These are phyloP conservation scores for Aegilops umbellulata DNA, from an alignment of 176 grass and related monocot genomes.

Conservation along the genomic window DNA sequence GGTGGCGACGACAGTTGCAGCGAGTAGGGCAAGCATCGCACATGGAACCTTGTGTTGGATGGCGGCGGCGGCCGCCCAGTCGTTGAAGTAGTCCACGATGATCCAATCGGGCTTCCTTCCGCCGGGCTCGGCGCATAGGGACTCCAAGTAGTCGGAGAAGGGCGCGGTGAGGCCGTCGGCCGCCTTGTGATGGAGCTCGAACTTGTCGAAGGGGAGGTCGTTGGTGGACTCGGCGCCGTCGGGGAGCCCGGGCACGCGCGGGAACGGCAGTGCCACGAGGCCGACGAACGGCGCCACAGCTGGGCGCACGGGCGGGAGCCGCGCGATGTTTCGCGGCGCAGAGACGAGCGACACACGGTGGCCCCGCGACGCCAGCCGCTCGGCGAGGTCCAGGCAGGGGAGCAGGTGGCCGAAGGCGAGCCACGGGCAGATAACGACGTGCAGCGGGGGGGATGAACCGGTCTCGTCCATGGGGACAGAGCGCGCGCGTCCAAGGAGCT, in stretches of 20 bases:
- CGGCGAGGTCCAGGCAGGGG: slow-evolving; percentile 13
- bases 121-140: not conserved
- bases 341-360: not conserved
- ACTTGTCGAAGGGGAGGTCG: not conserved
- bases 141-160: slow-evolving; percentile 13
- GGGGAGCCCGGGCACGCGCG: not conserved
- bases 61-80: not conserved
- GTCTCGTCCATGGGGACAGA: not conserved
- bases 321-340: not conserved
- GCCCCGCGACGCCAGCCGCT: not conserved
- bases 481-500: not conserved
- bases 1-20: not conserved
- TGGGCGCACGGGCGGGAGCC: not conserved
- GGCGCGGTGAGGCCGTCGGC: slow-evolving; percentile 11
- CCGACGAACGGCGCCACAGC: not conserved
- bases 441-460: not conserved
- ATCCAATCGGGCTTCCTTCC: not conserved
- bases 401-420: slow-evolving; percentile 12
- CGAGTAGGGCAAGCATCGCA: not conserved
- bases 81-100: slow-evolving; percentile 6
- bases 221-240: slow-evolving; percentile 9
- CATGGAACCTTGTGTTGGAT: not conserved
- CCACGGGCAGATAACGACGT: slow-evolving; percentile 13
- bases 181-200: not conserved
- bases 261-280: not conserved